Evolutionary conservation across 495 filamentous ascomycete genomes (phyloP).

Genomic region (Neurospora sp.): DNA sequence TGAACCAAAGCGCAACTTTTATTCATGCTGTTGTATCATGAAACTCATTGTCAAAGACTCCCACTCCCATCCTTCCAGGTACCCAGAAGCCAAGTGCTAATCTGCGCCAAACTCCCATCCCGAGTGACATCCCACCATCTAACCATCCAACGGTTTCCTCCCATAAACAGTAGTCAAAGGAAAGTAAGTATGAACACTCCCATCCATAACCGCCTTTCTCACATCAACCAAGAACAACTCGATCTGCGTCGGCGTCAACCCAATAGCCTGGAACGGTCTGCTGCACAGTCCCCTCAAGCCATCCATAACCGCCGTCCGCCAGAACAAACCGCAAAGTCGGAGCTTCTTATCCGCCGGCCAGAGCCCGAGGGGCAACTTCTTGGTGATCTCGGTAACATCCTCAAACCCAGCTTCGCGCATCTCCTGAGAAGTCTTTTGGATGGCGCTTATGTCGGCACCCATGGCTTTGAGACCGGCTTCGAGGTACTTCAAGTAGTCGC

Average conservation of each 20-base stretch:
- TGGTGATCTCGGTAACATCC: constrained; percentile 8
- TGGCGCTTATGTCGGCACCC: constrained; percentile 19
- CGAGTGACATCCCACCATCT: neutral
- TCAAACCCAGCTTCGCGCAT: constrained; percentile 23
- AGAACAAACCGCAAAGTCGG: constrained; percentile 23
- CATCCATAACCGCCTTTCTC: constrained; percentile 23
- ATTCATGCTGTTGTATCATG: neutral
- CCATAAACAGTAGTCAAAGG: constrained; percentile 23
- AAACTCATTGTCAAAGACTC: neutral
- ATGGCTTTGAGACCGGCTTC: constrained; percentile 15
- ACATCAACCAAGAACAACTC: constrained; percentile 32
- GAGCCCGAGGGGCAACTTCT: constrained; percentile 25
- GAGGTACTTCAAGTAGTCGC: constrained; percentile 24
- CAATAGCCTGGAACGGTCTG: constrained; percentile 21
- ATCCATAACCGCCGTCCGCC: constrained; percentile 26
- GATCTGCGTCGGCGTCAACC: constrained; percentile 28
- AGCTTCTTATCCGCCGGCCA: constrained; percentile 26
- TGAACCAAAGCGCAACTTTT: neutral
- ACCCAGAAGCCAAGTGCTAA: too few species aligned
- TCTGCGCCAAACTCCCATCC: neutral
- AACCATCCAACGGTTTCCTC: constrained; percentile 17
- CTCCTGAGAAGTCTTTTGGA: constrained; percentile 8
- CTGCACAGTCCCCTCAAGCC: constrained; percentile 23
- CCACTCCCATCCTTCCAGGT: too few species aligned
- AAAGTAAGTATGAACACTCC: constrained; percentile 22